Evolutionary conservation across 441 rosid species (phyloP).

Genomic region (Oxalis stricta): DNA sequence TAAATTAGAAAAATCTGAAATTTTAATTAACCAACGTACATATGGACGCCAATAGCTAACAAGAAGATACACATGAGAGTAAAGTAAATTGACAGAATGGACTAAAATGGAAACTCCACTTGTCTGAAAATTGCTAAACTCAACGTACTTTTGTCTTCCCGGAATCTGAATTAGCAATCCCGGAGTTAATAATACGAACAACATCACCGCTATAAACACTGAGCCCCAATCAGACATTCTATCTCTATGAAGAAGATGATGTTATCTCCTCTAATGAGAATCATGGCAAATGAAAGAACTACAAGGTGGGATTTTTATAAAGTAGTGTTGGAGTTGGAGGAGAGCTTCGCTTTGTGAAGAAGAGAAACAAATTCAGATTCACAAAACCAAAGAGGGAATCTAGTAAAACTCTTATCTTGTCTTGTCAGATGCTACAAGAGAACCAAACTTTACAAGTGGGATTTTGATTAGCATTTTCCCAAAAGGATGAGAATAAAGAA

Average conservation of each 20-base stretch:
- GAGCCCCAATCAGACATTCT: constrained; percentile 71
- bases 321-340: constrained; percentile 1
- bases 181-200: constrained; percentile 60
- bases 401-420: too few relatives aligned
- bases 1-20: too few relatives aligned
- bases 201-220: constrained; percentile 55
- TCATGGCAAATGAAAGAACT: not conserved
- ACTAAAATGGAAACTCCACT: constrained; percentile 76
- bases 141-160: constrained; percentile 34
- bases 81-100: constrained; percentile 65
- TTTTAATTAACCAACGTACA: constrained; percentile 48
- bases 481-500: too few relatives aligned
- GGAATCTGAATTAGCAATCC: constrained; percentile 83
- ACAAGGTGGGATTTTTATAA: not conserved
- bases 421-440: too few relatives aligned
- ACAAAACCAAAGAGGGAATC: constrained; percentile 23
- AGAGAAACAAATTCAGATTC: constrained; percentile 17
- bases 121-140: constrained; percentile 83
- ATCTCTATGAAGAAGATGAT: not conserved
- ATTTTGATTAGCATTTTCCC: too few relatives aligned
- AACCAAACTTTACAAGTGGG: too few relatives aligned
- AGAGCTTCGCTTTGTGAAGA: constrained; percentile 13
- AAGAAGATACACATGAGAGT: constrained; percentile 67
- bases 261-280: not conserved
- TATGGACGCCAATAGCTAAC: constrained; percentile 58